These are phyloP conservation scores for Conticribra weissflogii DNA, from an alignment of 108 stramenopile species.

Conservation along the genomic window DNA sequence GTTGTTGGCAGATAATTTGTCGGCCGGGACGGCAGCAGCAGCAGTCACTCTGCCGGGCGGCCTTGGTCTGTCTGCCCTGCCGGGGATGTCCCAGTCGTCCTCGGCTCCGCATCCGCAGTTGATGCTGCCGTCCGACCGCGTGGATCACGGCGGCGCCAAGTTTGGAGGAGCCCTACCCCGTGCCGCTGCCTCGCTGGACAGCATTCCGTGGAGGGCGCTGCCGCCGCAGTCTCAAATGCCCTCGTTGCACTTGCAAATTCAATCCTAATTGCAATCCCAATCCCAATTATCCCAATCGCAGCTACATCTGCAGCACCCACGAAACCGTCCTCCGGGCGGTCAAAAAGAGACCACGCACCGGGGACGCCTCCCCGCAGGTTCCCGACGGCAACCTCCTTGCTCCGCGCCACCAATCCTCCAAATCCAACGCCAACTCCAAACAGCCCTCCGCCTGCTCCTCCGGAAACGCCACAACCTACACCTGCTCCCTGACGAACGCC, in stretches of 20 bases:
- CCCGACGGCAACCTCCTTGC: too few relatives aligned
- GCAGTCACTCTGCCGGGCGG: too few relatives aligned
- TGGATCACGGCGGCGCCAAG: neutral
- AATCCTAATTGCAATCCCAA: too few relatives aligned
- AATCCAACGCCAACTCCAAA: neutral
- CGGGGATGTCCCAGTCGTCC: too few relatives aligned
- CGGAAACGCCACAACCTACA: constrained; percentile 24
- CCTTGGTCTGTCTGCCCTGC: neutral
- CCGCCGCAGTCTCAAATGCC: too few relatives aligned
- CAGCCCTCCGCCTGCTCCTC: constrained; percentile 22
- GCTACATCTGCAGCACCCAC: neutral
- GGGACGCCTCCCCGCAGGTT: too few relatives aligned
- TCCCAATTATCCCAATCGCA: constrained; percentile 1
- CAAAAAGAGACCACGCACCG: constrained; percentile 44
- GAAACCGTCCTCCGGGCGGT: neutral
- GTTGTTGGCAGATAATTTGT: neutral
- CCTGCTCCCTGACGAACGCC: constrained; percentile 6
- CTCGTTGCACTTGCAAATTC: too few relatives aligned
- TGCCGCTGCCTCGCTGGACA: too few relatives aligned
- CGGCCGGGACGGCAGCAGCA: too few relatives aligned
- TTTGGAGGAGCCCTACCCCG: too few relatives aligned
- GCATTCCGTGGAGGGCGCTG: neutral
- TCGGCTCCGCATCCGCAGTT: neutral
- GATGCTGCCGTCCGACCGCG: neutral
- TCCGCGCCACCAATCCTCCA: too few relatives aligned